phyloP scores from a whole-genome alignment of 1,284 basidiomycete genomes.

The Mycosarcoma mackinlayi region DNA sequence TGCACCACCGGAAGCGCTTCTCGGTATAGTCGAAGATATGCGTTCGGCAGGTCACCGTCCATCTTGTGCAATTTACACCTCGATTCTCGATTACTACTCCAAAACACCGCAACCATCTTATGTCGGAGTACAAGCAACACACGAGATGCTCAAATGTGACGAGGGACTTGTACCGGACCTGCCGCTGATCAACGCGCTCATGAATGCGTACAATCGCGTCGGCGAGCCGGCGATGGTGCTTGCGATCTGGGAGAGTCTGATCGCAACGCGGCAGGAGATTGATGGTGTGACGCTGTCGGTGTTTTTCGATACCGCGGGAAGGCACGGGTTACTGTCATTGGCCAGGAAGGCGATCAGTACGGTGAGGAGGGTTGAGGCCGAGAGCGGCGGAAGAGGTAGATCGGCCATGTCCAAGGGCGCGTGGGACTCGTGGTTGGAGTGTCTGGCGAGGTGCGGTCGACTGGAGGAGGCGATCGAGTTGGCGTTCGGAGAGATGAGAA shows the following conservation, averaged over 20 bases:
- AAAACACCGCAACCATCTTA: slow-evolving; percentile 34
- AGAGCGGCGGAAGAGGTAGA: slow-evolving; percentile 72
- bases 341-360: slow-evolving; percentile 38
- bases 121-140: slow-evolving; percentile 74
- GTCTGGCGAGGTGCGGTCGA: slow-evolving; percentile 78
- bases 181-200: slow-evolving; percentile 83
- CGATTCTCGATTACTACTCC: slow-evolving; percentile 74
- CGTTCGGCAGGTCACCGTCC: slow-evolving; percentile 75
- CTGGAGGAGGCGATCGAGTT: slow-evolving; percentile 78
- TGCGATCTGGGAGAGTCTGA: slow-evolving; percentile 82
- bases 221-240: slow-evolving; percentile 78
- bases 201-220: slow-evolving; percentile 86
- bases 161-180: slow-evolving; percentile 79
- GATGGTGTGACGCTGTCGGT: slow-evolving; percentile 80
- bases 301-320: slow-evolving; percentile 84
- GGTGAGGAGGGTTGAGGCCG: slow-evolving; percentile 55
- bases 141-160: slow-evolving; percentile 83
- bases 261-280: slow-evolving; percentile 69
- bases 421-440: slow-evolving; percentile 87
- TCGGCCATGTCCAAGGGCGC: slow-evolving; percentile 73
- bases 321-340: slow-evolving; percentile 69
- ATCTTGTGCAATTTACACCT: slow-evolving; percentile 77
- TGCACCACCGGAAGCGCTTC: slow-evolving; percentile 76
- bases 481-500: slow-evolving; percentile 76
- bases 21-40: slow-evolving; percentile 87